Percentiles rank a stretch among this genome's conserved stretches.
Conservation (phyloP, 345 rosid genomes). For the Eucalyptus pumila region DNA sequence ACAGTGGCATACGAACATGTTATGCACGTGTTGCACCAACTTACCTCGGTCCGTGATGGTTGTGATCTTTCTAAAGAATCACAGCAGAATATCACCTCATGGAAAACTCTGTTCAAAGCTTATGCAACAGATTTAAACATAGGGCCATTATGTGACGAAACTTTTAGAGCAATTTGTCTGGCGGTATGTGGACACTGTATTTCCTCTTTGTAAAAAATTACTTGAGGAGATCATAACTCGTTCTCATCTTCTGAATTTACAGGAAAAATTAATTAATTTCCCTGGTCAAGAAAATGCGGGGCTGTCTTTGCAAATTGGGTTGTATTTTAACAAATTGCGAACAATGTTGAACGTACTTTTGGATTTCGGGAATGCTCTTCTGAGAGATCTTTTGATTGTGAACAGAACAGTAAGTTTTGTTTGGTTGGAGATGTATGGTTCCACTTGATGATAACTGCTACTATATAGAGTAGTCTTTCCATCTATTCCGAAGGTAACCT, state of each 20-base stretch:
- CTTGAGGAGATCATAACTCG: neutral
- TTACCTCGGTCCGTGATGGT: slow-evolving; percentile 15
- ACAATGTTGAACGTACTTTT: slow-evolving; percentile 36
- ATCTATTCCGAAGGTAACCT: neutral
- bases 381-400: slow-evolving; percentile 53
- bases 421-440: neutral
- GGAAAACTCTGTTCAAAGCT: slow-evolving; percentile 53
- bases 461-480: neutral
- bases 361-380: slow-evolving; percentile 45
- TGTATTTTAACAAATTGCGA: slow-evolving; percentile 35
- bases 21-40: slow-evolving; percentile 29
- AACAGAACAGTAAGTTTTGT: slow-evolving; percentile 47
- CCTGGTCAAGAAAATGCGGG: slow-evolving; percentile 6
- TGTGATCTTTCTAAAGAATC: slow-evolving; percentile 20
- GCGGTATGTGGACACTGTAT: slow-evolving; percentile 30
- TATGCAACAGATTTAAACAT: slow-evolving; percentile 27
- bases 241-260: slow-evolving; percentile 8
- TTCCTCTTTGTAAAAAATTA: neutral
- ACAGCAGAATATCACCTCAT: slow-evolving; percentile 32
- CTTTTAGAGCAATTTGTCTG: slow-evolving; percentile 27
- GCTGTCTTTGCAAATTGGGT: slow-evolving; percentile 25
- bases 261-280: slow-evolving; percentile 45
- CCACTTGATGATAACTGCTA: neutral
- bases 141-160: slow-evolving; percentile 30
- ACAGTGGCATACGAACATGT: slow-evolving; percentile 15